These are phyloP conservation scores for Coprinellus micaceus DNA, from an alignment of 768 basidiomycete species.

Conservation along the genomic window DNA sequence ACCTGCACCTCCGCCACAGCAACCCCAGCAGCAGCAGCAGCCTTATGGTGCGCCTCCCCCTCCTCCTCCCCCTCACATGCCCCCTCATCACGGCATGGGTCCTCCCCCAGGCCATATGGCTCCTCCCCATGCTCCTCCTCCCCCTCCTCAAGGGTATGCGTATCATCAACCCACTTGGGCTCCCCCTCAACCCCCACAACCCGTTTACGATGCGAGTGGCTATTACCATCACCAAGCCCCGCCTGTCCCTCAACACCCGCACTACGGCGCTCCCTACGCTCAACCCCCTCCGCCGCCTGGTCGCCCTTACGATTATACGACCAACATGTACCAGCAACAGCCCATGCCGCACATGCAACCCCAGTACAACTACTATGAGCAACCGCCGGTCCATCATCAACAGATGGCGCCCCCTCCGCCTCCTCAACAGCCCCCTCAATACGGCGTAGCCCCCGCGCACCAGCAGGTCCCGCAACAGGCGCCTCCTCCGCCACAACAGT, in stretches of 20 bases:
- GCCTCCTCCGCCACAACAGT: slow-evolving; percentile 17
- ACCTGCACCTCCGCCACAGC: slow-evolving; percentile 18
- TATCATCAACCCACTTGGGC: slow-evolving; percentile 19
- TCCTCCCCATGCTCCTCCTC: slow-evolving; percentile 13
- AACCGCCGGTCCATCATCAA: slow-evolving; percentile 26
- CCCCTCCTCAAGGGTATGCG: slow-evolving; percentile 21
- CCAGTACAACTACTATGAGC: slow-evolving; percentile 26
- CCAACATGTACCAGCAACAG: slow-evolving; percentile 6
- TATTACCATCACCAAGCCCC: slow-evolving; percentile 23
- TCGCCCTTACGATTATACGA: slow-evolving; percentile 4
- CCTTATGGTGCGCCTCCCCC: slow-evolving; percentile 13
- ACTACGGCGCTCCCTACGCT: slow-evolving; percentile 10
- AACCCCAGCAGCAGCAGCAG: slow-evolving; percentile 18
- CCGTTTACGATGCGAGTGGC: slow-evolving; percentile 28
- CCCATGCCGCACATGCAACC: slow-evolving; percentile 4
- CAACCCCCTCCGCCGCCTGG: slow-evolving; percentile 14
- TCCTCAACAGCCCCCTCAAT: slow-evolving; percentile 15
- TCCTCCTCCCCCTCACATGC: slow-evolving; percentile 21
- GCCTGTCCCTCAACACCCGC: slow-evolving; percentile 11
- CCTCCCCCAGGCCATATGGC: slow-evolving; percentile 9
- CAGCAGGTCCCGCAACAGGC: slow-evolving; percentile 13
- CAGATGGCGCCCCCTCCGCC: slow-evolving; percentile 17
- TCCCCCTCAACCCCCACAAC: slow-evolving; percentile 24
- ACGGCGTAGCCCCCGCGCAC: slow-evolving; percentile 20
- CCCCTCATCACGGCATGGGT: slow-evolving; percentile 9